Base-by-base conservation (phyloP, 2,329 filamentous ascomycete species). In the Ascochyta fabae region DNA sequence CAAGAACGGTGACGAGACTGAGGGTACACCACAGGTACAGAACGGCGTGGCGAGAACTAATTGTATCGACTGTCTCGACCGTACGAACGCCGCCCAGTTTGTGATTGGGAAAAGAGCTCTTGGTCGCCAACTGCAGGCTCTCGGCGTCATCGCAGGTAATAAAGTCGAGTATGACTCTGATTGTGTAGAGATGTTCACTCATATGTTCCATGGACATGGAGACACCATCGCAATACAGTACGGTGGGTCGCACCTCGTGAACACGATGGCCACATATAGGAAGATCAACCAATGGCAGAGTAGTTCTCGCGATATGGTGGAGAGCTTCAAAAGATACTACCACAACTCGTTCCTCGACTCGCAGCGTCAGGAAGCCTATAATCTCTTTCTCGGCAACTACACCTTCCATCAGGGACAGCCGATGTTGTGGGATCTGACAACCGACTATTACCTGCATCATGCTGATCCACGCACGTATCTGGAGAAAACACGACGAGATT, bases 281-380 rank as follows among this genome's bases (percentile, higher is more conserved):
- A 98, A 98, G 77, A 96, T 97, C 74, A 98, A 98, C 65, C 94
- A 98, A 74, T 99, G 95, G 95, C 96, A 92, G 23, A 96, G 92
- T 67, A 92, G 96, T 74, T 97, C 94, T 2, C 86, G 95, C 64
- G 95, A 99, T 75, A 98, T 99, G 94, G 93, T 99, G 22, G 95
- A 99, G 78, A 96, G 92, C 74, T 97, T 99, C 81, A 99, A 98
- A 75, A 86, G 95, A 26, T 99, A 98, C 75, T 99, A 99, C 76
- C 96, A 98, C 78, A 99, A 99, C 71, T 96, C 94, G 0, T 99
- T 99, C 73, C 84, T 99, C 8, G 95, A 99, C 74, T 93, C 90
- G n/a, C 95, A 99, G 72, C 87, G 95, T 29, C 95, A 99, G 76
- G 95, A 99, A 76, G 95, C 95, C 0, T 98, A 98, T 76, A 99